A percentile compares a stretch with the other conserved stretches of the same genome.
phyloP scores from a whole-genome alignment of 2,329 filamentous ascomycete genomes.

The Didymella segeticola region DNA sequence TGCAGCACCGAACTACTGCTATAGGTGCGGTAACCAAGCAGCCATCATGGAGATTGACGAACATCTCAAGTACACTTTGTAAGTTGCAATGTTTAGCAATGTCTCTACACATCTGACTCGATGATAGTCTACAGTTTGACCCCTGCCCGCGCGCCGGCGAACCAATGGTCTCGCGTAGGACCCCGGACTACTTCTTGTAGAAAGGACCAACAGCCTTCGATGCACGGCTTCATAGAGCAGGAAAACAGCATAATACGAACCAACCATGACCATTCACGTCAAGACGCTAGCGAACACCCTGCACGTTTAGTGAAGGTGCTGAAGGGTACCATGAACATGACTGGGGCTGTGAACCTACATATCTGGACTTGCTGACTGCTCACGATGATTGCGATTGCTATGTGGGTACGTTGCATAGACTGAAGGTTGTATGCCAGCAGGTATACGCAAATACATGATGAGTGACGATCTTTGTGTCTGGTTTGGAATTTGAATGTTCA shows the following conservation, averaged over 20 bases:
- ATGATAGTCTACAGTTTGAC: constrained; percentile 93
- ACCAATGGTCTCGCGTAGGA: constrained; percentile 95
- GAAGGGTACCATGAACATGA: neutral
- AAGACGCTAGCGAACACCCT: neutral
- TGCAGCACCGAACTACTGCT: constrained; percentile 77
- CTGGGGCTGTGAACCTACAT: neutral
- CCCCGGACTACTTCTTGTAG: constrained; percentile 98
- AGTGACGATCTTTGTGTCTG: constrained; percentile 4
- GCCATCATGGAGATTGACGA: constrained; percentile 99
- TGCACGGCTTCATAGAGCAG: constrained; percentile 27
- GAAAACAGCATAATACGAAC: constrained; percentile 11
- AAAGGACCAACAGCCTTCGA: constrained; percentile 20
- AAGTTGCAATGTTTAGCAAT: constrained; percentile 55
- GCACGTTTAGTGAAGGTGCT: neutral
- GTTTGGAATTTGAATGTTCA: too few species aligned
- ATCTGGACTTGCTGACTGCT: neutral
- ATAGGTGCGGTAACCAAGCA: constrained; percentile 97
- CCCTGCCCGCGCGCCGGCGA: constrained; percentile 96
- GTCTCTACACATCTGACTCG: constrained; percentile 27
- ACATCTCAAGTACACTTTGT: constrained; percentile 99
- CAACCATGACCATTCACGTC: neutral
- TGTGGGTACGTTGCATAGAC: constrained; percentile 1
- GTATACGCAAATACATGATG: constrained; percentile 5
- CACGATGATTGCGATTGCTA: constrained; percentile 1
- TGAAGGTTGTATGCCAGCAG: neutral